Evolutionary conservation across 2,329 filamentous ascomycete species (phyloP).

Genomic region (Penicillium glabrum): DNA sequence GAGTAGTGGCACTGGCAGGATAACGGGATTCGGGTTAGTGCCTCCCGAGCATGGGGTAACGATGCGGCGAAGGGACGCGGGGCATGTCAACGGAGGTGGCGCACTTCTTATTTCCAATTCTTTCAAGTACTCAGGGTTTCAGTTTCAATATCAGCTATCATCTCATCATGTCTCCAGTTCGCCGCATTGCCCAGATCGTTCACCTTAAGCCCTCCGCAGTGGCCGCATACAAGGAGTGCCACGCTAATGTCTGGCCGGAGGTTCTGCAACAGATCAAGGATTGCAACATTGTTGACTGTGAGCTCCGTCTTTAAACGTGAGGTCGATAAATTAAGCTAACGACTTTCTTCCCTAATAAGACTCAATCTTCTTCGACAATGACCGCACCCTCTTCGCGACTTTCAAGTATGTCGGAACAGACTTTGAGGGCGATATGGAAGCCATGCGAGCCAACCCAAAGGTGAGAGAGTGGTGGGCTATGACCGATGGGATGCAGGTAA

Average conservation of each 20-base stretch:
- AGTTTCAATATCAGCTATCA: neutral
- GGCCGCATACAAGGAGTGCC: conserved; percentile 70
- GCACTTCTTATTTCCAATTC: neutral
- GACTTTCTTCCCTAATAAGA: conserved; percentile 48
- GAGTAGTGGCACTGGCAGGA: neutral
- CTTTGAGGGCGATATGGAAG: conserved; percentile 72
- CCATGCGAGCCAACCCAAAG: conserved; percentile 70
- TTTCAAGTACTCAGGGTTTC: neutral
- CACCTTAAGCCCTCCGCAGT: conserved; percentile 67
- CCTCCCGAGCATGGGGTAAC: conserved; percentile 23
- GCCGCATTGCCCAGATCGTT: conserved; percentile 68
- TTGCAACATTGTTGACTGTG: conserved; percentile 73
- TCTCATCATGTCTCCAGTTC: conserved; percentile 21
- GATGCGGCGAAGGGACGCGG: conserved; percentile 14
- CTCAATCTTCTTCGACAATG: conserved; percentile 69
- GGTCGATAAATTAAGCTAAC: neutral
- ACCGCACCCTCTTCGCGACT: conserved; percentile 67
- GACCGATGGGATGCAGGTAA: conserved; percentile 72
- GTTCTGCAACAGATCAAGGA: conserved; percentile 74
- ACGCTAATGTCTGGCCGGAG: conserved; percentile 74
- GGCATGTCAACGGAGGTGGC: neutral
- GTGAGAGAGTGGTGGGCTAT: conserved; percentile 79
- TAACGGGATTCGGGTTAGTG: conserved; percentile 23
- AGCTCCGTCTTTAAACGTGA: conserved; percentile 19
- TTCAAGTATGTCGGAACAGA: conserved; percentile 79